Percentiles rank a stretch among this genome's conserved stretches.
phyloP scores from a whole-genome alignment of 1,139 yeast species.

The Geotrichum macrosporum region DNA sequence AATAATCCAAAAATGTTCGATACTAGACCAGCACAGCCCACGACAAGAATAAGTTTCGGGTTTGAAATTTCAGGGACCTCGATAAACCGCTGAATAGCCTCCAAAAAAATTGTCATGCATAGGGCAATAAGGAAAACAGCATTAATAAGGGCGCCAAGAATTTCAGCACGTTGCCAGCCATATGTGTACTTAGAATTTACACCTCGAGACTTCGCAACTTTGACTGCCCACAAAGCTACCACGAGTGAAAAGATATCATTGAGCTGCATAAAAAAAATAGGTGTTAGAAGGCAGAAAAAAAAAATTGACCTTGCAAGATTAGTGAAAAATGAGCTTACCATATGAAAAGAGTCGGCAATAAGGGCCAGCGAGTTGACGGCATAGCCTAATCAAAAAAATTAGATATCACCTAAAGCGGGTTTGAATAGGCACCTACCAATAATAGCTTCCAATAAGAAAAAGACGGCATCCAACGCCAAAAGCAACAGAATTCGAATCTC shows the following conservation, averaged over 20 bases:
- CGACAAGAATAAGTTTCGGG: conserved; percentile 74
- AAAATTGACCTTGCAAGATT: too few relatives aligned
- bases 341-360: conserved; percentile 94
- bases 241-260: conserved; percentile 86
- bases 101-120: conserved; percentile 86
- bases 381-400: conserved; percentile 49
- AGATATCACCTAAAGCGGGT: too few relatives aligned
- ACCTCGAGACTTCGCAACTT: conserved; percentile 73
- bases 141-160: conserved; percentile 89
- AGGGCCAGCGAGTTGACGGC: conserved; percentile 88
- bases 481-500: conserved; percentile 71
- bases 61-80: conserved; percentile 74
- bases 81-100: conserved; percentile 84
- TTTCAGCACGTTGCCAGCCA: conserved; percentile 97
- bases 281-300: too few relatives aligned
- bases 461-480: conserved; percentile 69
- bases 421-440: conserved; percentile 41
- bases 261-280: too few relatives aligned
- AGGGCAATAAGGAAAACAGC: conserved; percentile 90
- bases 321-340: conserved; percentile 42
- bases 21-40: conserved; percentile 75
- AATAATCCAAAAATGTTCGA: conserved; percentile 81
- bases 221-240: conserved; percentile 95
- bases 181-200: conserved; percentile 88
- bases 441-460: conserved; percentile 79